Conservation (phyloP, 1,284 basidiomycete genomes). For the Tilletia horrida region DNA sequence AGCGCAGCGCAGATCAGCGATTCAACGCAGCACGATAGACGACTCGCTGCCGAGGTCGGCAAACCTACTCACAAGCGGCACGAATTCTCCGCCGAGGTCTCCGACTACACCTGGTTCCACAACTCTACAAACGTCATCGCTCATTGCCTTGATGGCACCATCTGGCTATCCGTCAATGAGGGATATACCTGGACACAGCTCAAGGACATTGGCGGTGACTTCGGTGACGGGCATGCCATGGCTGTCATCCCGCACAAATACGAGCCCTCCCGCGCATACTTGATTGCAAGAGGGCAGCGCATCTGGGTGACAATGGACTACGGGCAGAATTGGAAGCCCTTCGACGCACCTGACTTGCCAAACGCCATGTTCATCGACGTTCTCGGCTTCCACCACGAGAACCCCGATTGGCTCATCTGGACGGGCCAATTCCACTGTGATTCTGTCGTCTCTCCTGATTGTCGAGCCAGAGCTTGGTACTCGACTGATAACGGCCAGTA, state of each 20-base stretch:
- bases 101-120: conserved; percentile 77
- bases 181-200: conserved; percentile 80
- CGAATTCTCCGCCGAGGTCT: conserved; percentile 68
- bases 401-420: conserved; percentile 84
- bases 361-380: conserved; percentile 75
- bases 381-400: conserved; percentile 79
- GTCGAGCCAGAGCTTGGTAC: conserved; percentile 48
- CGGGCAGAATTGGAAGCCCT: conserved; percentile 70
- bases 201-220: conserved; percentile 13
- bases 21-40: too few species aligned
- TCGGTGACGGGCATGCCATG: conserved; percentile 62
- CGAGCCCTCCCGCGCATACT: conserved; percentile 76
- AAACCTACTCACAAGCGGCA: conserved; percentile 1
- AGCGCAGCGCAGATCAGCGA: too few species aligned
- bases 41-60: neutral
- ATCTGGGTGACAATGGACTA: conserved; percentile 77
- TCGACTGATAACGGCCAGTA: conserved; percentile 63
- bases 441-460: conserved; percentile 41
- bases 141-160: conserved; percentile 69
- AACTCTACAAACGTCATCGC: conserved; percentile 72
- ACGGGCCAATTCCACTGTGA: conserved; percentile 71
- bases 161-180: conserved; percentile 93
- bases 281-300: conserved; percentile 69
- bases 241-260: conserved; percentile 82
- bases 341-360: conserved; percentile 66